These are phyloP conservation scores for Helotiales sp. DNA, from an alignment of 2,329 filamentous ascomycete genomes.

Conservation along the genomic window DNA sequence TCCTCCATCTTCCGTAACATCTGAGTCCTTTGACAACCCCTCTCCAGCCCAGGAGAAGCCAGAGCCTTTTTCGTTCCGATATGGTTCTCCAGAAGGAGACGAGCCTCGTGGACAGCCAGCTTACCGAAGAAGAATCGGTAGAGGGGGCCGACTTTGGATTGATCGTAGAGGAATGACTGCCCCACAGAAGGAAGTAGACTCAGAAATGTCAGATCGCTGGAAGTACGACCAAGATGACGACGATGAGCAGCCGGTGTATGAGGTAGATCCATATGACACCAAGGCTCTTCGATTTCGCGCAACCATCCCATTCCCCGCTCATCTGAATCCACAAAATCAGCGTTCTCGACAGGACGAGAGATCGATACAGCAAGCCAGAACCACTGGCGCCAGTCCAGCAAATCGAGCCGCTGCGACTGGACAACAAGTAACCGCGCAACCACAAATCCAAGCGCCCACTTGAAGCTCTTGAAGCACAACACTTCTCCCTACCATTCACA, in stretches of 20 bases:
- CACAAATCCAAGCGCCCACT: conserved; percentile 30
- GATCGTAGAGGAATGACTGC: conserved; percentile 76
- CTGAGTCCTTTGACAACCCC: conserved; percentile 44
- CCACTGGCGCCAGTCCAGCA: conserved; percentile 28
- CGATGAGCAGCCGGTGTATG: conserved; percentile 75
- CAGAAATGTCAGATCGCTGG: conserved; percentile 68
- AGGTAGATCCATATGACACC: conserved; percentile 73
- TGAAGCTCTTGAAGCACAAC: conserved; percentile 32
- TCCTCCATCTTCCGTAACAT: conserved; percentile 56
- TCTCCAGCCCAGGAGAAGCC: conserved; percentile 38
- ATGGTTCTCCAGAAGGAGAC: conserved; percentile 40
- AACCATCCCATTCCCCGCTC: conserved; percentile 41
- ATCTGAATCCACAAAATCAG: conserved; percentile 36
- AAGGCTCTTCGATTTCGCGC: conserved; percentile 64
- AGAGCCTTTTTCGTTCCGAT: conserved; percentile 35
- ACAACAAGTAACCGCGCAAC: conserved; percentile 27
- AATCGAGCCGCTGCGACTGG: conserved; percentile 32
- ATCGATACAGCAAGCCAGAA: conserved; percentile 27
- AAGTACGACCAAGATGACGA: conserved; percentile 88
- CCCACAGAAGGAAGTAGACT: conserved; percentile 51
- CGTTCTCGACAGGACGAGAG: conserved; percentile 35
- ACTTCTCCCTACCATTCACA: conserved; percentile 6
- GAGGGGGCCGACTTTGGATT: conserved; percentile 84
- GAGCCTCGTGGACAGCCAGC: conserved; percentile 54
- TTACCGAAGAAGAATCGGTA: conserved; percentile 83